Conservation (phyloP, 805 yeast genomes). For the Candida takata region DNA sequence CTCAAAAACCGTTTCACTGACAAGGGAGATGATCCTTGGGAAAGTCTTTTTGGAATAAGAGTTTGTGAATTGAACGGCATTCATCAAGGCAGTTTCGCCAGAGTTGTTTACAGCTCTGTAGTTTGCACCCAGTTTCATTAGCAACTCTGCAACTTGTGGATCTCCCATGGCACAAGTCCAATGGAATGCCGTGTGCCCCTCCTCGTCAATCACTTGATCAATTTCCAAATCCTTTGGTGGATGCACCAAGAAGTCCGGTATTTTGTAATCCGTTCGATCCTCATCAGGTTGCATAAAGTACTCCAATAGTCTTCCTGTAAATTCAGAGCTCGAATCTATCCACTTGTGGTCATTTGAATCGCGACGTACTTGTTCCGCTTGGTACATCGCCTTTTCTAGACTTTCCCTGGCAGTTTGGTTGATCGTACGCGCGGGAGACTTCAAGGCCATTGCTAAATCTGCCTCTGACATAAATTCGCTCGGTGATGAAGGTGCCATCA, state of each 20-base stretch:
- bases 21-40: slow-evolving; percentile 65
- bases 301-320: slow-evolving; percentile 40
- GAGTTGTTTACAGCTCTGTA: slow-evolving; percentile 49
- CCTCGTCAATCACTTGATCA: slow-evolving; percentile 81
- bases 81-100: slow-evolving; percentile 85
- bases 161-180: slow-evolving; percentile 98
- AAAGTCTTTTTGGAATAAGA: slow-evolving; percentile 77
- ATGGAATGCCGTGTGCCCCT: slow-evolving; percentile 90
- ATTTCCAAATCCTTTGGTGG: slow-evolving; percentile 64
- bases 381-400: slow-evolving; percentile 17
- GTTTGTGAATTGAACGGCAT: slow-evolving; percentile 82
- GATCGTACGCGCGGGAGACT: slow-evolving; percentile 20
- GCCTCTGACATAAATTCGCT: slow-evolving; percentile 49
- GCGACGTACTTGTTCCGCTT: slow-evolving; percentile 10
- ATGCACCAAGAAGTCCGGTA: slow-evolving; percentile 60
- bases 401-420: slow-evolving; percentile 20
- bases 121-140: slow-evolving; percentile 72
- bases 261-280: slow-evolving; percentile 30
- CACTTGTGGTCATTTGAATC: slow-evolving; percentile 12
- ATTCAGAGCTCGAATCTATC: slow-evolving; percentile 32
- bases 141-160: slow-evolving; percentile 64
- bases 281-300: slow-evolving; percentile 54
- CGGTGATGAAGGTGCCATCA: slow-evolving; percentile 36
- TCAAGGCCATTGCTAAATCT: slow-evolving; percentile 39
- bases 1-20: slow-evolving; percentile 71